Evolutionary conservation across 148 eudicot species (phyloP), one percentile per base, ranked within the genome.

Genomic region (Vaccinium corymbosum): DNA sequence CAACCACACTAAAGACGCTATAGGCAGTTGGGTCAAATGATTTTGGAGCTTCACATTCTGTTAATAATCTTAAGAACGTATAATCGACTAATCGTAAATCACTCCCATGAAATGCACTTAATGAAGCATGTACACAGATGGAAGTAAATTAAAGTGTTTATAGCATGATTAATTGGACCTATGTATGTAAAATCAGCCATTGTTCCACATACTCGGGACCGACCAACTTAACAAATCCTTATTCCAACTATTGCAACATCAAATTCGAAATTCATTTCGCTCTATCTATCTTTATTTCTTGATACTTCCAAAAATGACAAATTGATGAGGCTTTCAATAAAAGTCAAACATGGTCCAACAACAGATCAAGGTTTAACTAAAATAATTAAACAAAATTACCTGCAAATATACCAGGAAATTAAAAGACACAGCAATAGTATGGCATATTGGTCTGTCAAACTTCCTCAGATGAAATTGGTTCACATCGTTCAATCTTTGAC

Each of bases 1-100:
- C 35, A 80, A 80, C 73, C 48, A 13, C 82, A 80, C 15, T 80
- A 12, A 10, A 80, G 46, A 61, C 42, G 1, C 59, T 53, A 76
- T 3, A 49, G 29, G 55, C 11, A 12, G 19, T 17, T 46, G 73
- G 6, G 27, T 80, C 73, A 61, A 20, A 42, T 61, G 61, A 78
- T 51, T 52, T n/a, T 49, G 79, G 79, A 49, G 32, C 57, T 52
- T 78, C 62, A 25, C 3, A 48, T 46, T 49, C 20, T 52, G 38
- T 29, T 17, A 38, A 13, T 68, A 29, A 29, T 29, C 38, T 4
- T 11, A 13, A 76, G 55, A 76, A 19, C 6, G 22, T n/a, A 3
- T 50, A 25, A 76, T 27, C 27, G 0, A 27, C 27, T 27, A 27
- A 27, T 76, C 15, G 4, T 55, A 48, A 77, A 50, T 77, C 57